These are phyloP conservation scores for Diaporthe australafricana DNA, from an alignment of 2,329 filamentous ascomycete species.

Conservation along the genomic window DNA sequence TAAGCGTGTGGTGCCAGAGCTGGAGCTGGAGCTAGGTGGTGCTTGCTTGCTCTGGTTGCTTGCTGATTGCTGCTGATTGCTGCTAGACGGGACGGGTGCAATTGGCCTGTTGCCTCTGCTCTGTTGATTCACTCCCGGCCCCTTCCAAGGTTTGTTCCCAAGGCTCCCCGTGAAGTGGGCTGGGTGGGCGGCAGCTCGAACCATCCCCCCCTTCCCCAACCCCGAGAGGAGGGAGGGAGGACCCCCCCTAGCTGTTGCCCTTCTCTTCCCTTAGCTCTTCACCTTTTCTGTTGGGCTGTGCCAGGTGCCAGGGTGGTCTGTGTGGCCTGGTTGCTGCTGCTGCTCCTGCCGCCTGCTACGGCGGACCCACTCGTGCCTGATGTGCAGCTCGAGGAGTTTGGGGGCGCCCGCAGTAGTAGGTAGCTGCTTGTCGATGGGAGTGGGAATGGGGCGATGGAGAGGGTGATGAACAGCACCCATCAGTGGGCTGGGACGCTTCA, in stretches of 20 bases:
- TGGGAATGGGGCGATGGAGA: background rate
- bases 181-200: background rate
- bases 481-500: background rate
- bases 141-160: background rate
- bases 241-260: constrained; percentile 8
- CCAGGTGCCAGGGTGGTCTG: constrained; percentile 17
- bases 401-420: constrained; percentile 11
- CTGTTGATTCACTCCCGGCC: background rate
- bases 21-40: background rate
- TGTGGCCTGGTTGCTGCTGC: background rate
- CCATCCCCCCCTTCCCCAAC: background rate
- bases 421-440: background rate
- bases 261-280: background rate
- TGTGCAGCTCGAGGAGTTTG: constrained; percentile 28
- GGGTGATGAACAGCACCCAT: background rate
- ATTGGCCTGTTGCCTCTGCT: constrained; percentile 27
- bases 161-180: background rate
- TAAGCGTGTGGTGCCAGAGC: background rate
- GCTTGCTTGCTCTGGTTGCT: background rate
- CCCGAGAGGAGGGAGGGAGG: background rate
- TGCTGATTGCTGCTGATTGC: background rate
- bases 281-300: constrained; percentile 9
- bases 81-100: background rate
- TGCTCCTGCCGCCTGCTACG: background rate
- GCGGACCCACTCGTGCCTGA: constrained; percentile 30